Percentiles rank a stretch among this genome's conserved stretches.
Evolutionary conservation across 148 eudicot genomes (phyloP).

Genomic region (Amaranthus hypochondriacus): DNA sequence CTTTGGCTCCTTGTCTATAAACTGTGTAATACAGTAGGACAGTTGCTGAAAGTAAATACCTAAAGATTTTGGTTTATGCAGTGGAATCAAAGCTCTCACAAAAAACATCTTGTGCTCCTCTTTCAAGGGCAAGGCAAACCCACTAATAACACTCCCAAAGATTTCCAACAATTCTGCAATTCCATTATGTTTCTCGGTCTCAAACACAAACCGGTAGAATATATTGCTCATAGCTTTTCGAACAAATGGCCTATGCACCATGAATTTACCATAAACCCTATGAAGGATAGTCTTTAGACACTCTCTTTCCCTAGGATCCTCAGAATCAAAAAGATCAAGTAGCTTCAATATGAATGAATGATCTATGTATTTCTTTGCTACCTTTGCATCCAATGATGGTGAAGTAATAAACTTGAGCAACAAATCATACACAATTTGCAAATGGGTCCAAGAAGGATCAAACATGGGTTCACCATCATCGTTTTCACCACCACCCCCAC

Average conservation of each 20-base stretch:
- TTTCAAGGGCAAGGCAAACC: constrained; percentile 90
- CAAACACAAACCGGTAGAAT: constrained; percentile 68
- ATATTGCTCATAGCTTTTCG: constrained; percentile 72
- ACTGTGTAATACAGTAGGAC: constrained; percentile 77
- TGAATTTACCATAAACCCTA: constrained; percentile 87
- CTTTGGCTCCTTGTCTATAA: constrained; percentile 87
- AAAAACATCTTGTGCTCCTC: constrained; percentile 90
- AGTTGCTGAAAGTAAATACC: constrained; percentile 83
- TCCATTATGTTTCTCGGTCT: constrained; percentile 78
- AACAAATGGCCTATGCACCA: constrained; percentile 90
- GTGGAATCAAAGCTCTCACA: constrained; percentile 76
- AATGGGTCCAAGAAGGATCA: constrained; percentile 90
- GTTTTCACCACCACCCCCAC: constrained; percentile 46
- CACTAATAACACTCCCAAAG: constrained; percentile 89
- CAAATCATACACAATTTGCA: constrained; percentile 79
- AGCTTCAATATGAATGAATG: constrained; percentile 64
- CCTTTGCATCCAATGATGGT: constrained; percentile 71
- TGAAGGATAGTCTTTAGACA: constrained; percentile 77
- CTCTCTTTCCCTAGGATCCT: constrained; percentile 93
- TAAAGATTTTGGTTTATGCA: constrained; percentile 76
- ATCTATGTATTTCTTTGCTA: constrained; percentile 77
- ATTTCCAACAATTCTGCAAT: constrained; percentile 91
- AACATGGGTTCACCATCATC: constrained; percentile 78
- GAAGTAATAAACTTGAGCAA: constrained; percentile 74
- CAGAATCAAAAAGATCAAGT: constrained; percentile 85